Conservation (phyloP, 2,329 filamentous ascomycete genomes). For the Xylariaceae sp. region DNA sequence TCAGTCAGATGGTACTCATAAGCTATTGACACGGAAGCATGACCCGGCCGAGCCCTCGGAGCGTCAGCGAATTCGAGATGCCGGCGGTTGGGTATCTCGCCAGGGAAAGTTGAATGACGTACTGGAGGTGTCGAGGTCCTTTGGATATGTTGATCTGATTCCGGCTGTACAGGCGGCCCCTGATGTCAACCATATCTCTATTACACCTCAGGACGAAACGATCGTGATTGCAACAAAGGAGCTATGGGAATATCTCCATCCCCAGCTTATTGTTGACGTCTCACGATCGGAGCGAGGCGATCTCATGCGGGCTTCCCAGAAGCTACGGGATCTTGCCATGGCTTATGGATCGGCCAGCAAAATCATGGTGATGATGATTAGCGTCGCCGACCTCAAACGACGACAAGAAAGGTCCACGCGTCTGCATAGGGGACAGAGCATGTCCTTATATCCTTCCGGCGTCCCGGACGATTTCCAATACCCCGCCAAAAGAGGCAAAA, state of each 20-base stretch:
- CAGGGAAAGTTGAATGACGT: constrained; percentile 90
- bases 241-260: constrained; percentile 89
- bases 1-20: constrained; percentile 76
- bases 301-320: constrained; percentile 91
- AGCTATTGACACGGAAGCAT: constrained; percentile 82
- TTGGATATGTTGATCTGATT: constrained; percentile 90
- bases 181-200: constrained; percentile 68
- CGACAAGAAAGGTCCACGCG: constrained; percentile 64
- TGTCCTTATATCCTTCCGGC: constrained; percentile 75
- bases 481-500: constrained; percentile 59
- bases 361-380: constrained; percentile 99
- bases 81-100: constrained; percentile 90
- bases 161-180: constrained; percentile 90
- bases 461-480: constrained; percentile 64
- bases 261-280: constrained; percentile 86
- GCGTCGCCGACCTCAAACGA: constrained; percentile 83
- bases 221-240: constrained; percentile 86
- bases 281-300: constrained; percentile 80
- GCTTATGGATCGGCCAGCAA: constrained; percentile 91
- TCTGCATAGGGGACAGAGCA: constrained; percentile 70
- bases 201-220: constrained; percentile 88
- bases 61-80: constrained; percentile 83
- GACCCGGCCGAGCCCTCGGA: constrained; percentile 84
- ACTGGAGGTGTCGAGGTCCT: constrained; percentile 86
- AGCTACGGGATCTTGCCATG: constrained; percentile 89